Evolutionary conservation across 345 rosid genomes (phyloP).

Genomic region (Populus simonii): DNA sequence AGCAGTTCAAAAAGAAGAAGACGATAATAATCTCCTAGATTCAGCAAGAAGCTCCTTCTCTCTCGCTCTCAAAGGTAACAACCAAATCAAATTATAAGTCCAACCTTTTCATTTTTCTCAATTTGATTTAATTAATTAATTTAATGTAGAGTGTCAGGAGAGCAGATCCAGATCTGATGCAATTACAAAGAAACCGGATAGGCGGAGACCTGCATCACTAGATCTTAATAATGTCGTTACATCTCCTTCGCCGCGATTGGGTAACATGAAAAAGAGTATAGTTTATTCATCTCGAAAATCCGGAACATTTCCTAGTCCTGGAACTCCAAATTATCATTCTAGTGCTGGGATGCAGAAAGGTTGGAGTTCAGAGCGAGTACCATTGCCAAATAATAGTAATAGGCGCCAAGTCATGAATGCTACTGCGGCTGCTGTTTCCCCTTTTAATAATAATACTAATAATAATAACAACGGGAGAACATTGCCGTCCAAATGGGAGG

Average conservation of each 20-base stretch:
- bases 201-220: conserved; percentile 66
- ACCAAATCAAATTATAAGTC: background rate
- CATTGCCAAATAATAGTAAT: conserved; percentile 50
- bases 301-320: conserved; percentile 81
- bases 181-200: conserved; percentile 50
- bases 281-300: conserved; percentile 45
- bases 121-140: background rate
- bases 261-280: conserved; percentile 46
- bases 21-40: conserved; percentile 46
- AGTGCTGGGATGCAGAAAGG: conserved; percentile 77
- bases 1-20: conserved; percentile 57
- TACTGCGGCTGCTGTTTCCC: conserved; percentile 39
- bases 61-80: conserved; percentile 72
- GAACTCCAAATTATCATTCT: conserved; percentile 64
- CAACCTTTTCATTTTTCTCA: background rate
- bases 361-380: conserved; percentile 93
- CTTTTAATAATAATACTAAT: conserved; percentile 43
- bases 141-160: conserved; percentile 66
- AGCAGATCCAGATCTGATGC: conserved; percentile 77
- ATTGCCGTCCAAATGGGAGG: conserved; percentile 98
- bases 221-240: conserved; percentile 64
- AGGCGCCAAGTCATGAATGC: conserved; percentile 45
- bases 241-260: conserved; percentile 64
- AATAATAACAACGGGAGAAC: conserved; percentile 47
- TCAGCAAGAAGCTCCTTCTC: conserved; percentile 90